Evolutionary conservation across 345 rosid genomes (phyloP), one percentile per base, ranked within the genome.

Genomic region (Sapria himalayana): DNA sequence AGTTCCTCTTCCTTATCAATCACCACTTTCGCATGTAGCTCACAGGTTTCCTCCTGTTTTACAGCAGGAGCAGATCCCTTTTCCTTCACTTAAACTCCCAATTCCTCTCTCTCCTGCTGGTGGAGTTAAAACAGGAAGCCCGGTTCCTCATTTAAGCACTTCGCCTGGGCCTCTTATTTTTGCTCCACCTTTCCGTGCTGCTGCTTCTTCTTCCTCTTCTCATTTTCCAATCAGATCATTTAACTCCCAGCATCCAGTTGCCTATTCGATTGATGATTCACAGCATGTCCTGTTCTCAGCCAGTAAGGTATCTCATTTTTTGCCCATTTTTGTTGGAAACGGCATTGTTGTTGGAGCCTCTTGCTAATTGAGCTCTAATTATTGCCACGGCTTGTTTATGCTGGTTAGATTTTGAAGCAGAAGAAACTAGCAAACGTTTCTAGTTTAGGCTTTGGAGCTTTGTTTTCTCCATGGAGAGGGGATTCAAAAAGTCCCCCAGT

Each of bases 201-300:
- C 98, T 48, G 81, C 93, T 54, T 93, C 82, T 49, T 94, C 98
- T 55, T n/a, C n/a, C n/a, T n/a, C n/a, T n/a, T n/a, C n/a, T n/a
- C n/a, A n/a, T n/a, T n/a, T 79, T 89, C 48, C 76, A 84, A 38
- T 72, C 77, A 16, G 76, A 93, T 7, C 98, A 93, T 23, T 69
- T 85, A 50, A 74, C 85, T 59, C 95, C 93, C 41, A n/a, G n/a
- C 99, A 74, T 64, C 92, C 93, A 15, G 61, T 79, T 46, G 92
- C 92, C 17, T 73, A 69, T 58, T 73, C 95, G 45, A 18, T 15
- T 45, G 65, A 61, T 20, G 73, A 66, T 43, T 67, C 76, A 13
- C 65, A 81, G 12, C 69, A 71, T 46, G 84, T 73, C 54, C 46
- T 84, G 33, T 77, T 91, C 54, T 71, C 93, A 27, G 80, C 96